Percentiles rank a stretch among this genome's conserved stretches.
Conservation (phyloP, 768 basidiomycete species). For the Termitomyces sp. region DNA sequence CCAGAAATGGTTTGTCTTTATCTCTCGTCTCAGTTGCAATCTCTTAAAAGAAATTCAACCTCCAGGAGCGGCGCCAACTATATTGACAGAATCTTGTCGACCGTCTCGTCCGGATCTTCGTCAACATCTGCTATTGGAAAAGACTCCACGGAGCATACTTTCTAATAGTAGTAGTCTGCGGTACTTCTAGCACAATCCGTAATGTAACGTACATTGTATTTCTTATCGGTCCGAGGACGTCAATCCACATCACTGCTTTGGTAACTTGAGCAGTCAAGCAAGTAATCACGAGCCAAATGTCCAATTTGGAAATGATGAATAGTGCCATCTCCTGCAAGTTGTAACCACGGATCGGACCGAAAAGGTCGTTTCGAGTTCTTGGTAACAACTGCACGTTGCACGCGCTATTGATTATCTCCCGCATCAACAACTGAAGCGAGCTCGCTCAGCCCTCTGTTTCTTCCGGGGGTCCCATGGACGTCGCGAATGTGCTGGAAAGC, state of each 20-base stretch:
- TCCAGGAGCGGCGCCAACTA: constrained; percentile 87
- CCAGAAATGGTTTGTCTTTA: constrained; percentile 73
- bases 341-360: neutral
- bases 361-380: neutral
- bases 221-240: neutral
- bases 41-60: neutral
- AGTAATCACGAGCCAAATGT: too few relatives aligned
- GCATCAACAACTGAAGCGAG: constrained; percentile 8
- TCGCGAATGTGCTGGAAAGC: constrained; percentile 25
- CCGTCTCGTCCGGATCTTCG: constrained; percentile 83
- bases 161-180: constrained; percentile 32
- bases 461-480: constrained; percentile 25
- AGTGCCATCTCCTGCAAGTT: too few relatives aligned
- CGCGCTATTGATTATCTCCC: constrained; percentile 7
- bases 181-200: neutral
- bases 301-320: too few relatives aligned
- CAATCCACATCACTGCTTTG: neutral
- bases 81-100: constrained; percentile 79
- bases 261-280: too few relatives aligned
- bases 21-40: neutral
- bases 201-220: neutral
- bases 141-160: constrained; percentile 86
- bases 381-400: neutral
- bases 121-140: constrained; percentile 79
- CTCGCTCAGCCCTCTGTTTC: neutral